Evolutionary conservation across 164 flowering plant species (phyloP), one percentile per base, ranked within the genome.

Genomic region (Dillenia turbinata): DNA sequence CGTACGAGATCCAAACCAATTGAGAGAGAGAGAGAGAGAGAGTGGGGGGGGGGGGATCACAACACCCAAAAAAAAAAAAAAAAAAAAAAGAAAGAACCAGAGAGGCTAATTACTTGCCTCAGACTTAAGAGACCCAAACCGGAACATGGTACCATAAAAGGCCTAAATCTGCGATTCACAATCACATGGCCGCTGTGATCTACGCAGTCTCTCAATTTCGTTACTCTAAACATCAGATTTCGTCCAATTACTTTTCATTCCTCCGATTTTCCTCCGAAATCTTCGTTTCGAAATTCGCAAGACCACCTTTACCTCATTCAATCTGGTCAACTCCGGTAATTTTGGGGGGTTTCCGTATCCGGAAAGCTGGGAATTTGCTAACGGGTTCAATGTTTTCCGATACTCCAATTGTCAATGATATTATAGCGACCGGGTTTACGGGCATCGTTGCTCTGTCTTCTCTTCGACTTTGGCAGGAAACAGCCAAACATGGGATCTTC

Each of bases 401-500:
- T 6, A 76, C 75, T 49, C 78, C 78, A 5, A 54, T 86, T 10
- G 62, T 74, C 46, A 54, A 78, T 46, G 92, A 89, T 59, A 5
- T 82, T 52, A 62, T 53, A 52, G 83, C 85, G 44, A 52, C 79
- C 12, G 79, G 62, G 1, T 0, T 85, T 0, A 55, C 82, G n/a
- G 82, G 81, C 1, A 68, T 49, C 10, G 58, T 78, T 22, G 87
- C 86, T 26, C 63, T 87, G 44, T 72, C 78, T 11, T n/a, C 76
- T 33, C 86, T 90, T 47, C 77, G 72, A 11, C 16, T 84, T 2
- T 87, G 87, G 86, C 82, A 70, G 43, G 84, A 84, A 45, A 82
- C 83, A 26, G 92, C 90, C 5, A 88, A 78, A 58, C 80, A 77
- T 24, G 75, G 79, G 14, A n/a, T 90, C 62, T 67, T 87, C 61